Conservation (phyloP, 1,284 basidiomycete genomes). For the Ganoderma resinaceum region DNA sequence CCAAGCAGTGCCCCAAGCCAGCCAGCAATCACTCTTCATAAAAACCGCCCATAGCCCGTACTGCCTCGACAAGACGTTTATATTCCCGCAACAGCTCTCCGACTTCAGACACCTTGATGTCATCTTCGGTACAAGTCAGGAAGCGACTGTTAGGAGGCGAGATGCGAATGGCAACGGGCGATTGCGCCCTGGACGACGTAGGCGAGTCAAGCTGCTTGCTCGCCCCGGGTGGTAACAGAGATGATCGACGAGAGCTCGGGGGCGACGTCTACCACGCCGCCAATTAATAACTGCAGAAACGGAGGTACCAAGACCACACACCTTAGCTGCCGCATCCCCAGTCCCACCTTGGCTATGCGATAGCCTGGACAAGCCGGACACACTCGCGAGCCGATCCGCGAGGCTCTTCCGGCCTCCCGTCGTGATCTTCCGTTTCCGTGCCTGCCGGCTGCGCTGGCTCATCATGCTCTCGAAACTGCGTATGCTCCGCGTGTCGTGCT, state of each 20-base stretch:
- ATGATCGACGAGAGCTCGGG: conserved; percentile 53
- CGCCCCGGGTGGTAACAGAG: conserved; percentile 44
- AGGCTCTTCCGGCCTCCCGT: conserved; percentile 62
- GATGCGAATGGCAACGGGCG: conserved; percentile 46
- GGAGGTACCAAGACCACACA: conserved; percentile 14
- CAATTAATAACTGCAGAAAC: neutral
- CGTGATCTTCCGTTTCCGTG: conserved; percentile 37
- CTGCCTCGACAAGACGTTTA: conserved; percentile 60
- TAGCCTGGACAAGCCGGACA: conserved; percentile 64
- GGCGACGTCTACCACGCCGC: conserved; percentile 47
- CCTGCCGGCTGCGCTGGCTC: conserved; percentile 53
- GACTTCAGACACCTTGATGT: conserved; percentile 79
- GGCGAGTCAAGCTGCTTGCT: conserved; percentile 45
- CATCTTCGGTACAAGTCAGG: conserved; percentile 72
- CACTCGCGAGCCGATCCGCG: conserved; percentile 77
- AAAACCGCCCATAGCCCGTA: conserved; percentile 50
- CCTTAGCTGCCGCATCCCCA: conserved; percentile 34
- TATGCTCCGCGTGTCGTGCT: conserved; percentile 71
- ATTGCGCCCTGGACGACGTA: conserved; percentile 52
- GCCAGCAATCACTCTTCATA: conserved; percentile 37
- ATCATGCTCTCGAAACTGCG: conserved; percentile 86
- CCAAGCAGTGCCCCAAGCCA: neutral
- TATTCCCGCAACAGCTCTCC: conserved; percentile 80
- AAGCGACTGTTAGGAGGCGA: conserved; percentile 72
- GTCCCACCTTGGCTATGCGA: conserved; percentile 38